Evolutionary conservation across 2,329 filamentous ascomycete species (phyloP), one percentile per base, ranked within the genome.

Genomic region (Aspergillus felis): DNA sequence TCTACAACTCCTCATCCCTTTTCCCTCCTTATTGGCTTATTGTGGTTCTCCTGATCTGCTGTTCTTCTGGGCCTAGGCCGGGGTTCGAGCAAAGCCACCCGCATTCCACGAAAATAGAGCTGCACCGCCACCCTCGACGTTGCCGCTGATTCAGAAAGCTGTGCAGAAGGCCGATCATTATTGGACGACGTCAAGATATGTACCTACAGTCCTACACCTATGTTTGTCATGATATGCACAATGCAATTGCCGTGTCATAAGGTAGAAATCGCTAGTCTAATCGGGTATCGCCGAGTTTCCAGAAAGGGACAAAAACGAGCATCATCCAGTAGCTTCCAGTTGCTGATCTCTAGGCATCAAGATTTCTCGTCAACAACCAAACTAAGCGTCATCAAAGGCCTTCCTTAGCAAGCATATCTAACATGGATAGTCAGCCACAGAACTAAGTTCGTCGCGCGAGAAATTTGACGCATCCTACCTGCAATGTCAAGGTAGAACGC

Each of bases 401-500:
- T 67, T 90, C 87, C 65, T 86, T 87, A 2, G 88, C 86, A 51
- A 91, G 75, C 87, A 89, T 90, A 66, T 90, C 76, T 71, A 60
- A 53, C 38, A 53, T 35, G 9, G 54, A 17, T 32, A 20, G 57
- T 54, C 48, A 61, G 46, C 46, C 46, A 48, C 56, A 55, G 46
- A 41, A 46, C 24, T n/a, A 29, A 3, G 55, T 65, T 41, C 22
- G 24, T 44, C n/a, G 28, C 9, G 32, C 17, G 48, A 10, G 41
- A 50, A 14, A 25, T 8, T 46, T 24, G 17, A 29, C 35, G 24
- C 49, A 17, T 65, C 74, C 62, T 76, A 87, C 78, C 87, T 74
- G 78, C 87, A 61, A 87, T 86, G 60, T 91, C 77, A 79, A 85
- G 66, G 83, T 84, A 79, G 78, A 89, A 78, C 75, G 80, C 75